Conservation (phyloP, 2,329 filamentous ascomycete species). For the Mariannaea sp. region DNA sequence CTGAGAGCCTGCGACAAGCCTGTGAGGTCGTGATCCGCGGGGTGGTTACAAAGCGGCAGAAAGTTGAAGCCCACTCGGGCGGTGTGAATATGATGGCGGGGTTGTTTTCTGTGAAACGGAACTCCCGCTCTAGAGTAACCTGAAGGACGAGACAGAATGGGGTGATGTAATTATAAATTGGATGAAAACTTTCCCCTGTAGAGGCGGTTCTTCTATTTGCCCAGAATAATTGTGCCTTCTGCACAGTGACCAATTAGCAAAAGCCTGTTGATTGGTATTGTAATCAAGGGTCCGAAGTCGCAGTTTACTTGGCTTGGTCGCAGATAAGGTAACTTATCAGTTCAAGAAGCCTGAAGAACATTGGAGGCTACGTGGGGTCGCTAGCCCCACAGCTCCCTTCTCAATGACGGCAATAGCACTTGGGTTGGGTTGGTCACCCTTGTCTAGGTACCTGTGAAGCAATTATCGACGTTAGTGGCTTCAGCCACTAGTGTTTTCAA, state of each 20-base stretch:
- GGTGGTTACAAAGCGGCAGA: constrained; percentile 19
- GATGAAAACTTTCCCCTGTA: too few relatives aligned
- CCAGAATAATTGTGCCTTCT: too few relatives aligned
- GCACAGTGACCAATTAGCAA: too few relatives aligned
- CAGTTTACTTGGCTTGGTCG: too few relatives aligned
- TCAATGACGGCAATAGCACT: constrained; percentile 35
- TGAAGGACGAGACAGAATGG: too few relatives aligned
- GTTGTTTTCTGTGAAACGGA: constrained; percentile 10
- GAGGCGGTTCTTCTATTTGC: too few relatives aligned
- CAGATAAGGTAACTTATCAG: constrained; percentile 2
- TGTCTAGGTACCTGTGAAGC: constrained; percentile 10
- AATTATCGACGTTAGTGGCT: constrained; percentile 25
- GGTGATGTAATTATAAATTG: too few relatives aligned
- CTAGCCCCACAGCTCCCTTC: constrained; percentile 28
- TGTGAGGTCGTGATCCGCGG: constrained; percentile 3
- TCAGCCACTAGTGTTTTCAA: constrained; percentile 20
- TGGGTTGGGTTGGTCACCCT: constrained; percentile 15
- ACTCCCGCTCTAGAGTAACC: not conserved
- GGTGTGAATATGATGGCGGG: constrained; percentile 36
- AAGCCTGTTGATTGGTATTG: too few relatives aligned
- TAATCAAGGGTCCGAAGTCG: constrained; percentile 35
- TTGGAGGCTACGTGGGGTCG: constrained; percentile 18
- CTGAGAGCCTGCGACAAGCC: constrained; percentile 1
- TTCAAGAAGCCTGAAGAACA: too few relatives aligned
- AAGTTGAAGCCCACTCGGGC: constrained; percentile 26